A percentile compares a stretch with the other conserved stretches of the same genome.
phyloP scores from a whole-genome alignment of 148 eudicot genomes.

The Heliosperma pusillum region DNA sequence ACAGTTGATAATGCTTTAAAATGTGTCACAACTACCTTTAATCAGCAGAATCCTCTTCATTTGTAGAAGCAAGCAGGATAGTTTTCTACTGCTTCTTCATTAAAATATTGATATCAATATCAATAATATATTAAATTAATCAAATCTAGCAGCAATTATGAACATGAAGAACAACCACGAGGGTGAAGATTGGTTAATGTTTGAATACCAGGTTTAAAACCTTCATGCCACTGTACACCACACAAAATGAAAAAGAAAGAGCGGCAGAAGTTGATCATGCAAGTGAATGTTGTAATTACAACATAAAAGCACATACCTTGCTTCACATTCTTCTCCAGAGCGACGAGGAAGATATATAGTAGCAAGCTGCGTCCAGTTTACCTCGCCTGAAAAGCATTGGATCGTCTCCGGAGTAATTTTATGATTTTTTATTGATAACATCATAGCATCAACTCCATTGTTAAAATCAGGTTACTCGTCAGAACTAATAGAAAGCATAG shows the following conservation, averaged over 20 bases:
- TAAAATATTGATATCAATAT: no score
- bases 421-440: conserved; percentile 44
- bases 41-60: background rate
- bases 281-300: background rate
- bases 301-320: conserved; percentile 44
- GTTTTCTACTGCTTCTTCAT: background rate
- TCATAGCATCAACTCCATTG: conserved; percentile 45
- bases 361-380: conserved; percentile 77
- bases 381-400: conserved; percentile 58
- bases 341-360: conserved; percentile 49
- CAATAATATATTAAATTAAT: background rate
- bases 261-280: background rate
- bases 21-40: background rate
- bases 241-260: background rate
- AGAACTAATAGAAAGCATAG: conserved; percentile 32
- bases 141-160: background rate
- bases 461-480: conserved; percentile 33
- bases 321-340: conserved; percentile 77
- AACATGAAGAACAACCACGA: background rate
- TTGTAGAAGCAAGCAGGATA: background rate
- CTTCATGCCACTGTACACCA: background rate
- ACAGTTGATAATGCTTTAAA: background rate
- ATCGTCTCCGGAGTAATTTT: conserved; percentile 57
- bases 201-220: background rate
- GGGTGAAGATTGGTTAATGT: background rate